Base-by-base conservation (phyloP, 108 stramenopile species). In the Nitzschia putrida region DNA sequence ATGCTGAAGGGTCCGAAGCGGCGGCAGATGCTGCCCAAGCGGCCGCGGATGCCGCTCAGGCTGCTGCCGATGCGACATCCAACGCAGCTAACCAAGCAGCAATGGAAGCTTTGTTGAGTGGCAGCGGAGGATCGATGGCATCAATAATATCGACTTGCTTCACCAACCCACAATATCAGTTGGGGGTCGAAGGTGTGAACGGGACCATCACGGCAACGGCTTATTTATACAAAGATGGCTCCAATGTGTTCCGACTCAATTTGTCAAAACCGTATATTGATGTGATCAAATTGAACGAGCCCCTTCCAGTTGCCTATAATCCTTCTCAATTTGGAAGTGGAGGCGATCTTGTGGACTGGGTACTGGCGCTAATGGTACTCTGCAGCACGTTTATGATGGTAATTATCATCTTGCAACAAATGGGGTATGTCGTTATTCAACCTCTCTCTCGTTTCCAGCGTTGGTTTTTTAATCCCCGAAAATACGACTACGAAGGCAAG, bases 221-320 rank as follows among this genome's bases (percentile, higher is more conserved):
- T 7, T 91, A 85, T 64, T 65, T 94, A 38, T 94, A 87, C 70
- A 54, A 82, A 12, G 90, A 94, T 56, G 82, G 88, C n/a, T 71
- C 84, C 10, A 57, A 68, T 21, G 91, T 87, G 63, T 87, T 84
- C 63, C 78, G 80, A 43, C 69, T 94, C 24, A 85, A 91, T 55
- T 73, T 94, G 42, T 78, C 82, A 13, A 72, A 82, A 21, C 93
- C 93, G 3, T 94, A 80, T 61, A n/a, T 86, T 40, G 67, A 76
- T 18, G 69, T 88, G 16, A 69, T 65, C 13, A 58, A 69, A 12
- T 21, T 82, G 13, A 34, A 82, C 44, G 61, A 52, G 12, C 24
- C 43, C 4, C 39, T 84, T 14, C 80, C 80, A 0, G 44, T 44
- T 43, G 61, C 83, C 10, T 49, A 56, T 3, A 43, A 44, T 14